Percentiles rank a stretch among this genome's conserved stretches.
Conservation (phyloP, 257 asterid genomes). For the Salvia rosmarinus region DNA sequence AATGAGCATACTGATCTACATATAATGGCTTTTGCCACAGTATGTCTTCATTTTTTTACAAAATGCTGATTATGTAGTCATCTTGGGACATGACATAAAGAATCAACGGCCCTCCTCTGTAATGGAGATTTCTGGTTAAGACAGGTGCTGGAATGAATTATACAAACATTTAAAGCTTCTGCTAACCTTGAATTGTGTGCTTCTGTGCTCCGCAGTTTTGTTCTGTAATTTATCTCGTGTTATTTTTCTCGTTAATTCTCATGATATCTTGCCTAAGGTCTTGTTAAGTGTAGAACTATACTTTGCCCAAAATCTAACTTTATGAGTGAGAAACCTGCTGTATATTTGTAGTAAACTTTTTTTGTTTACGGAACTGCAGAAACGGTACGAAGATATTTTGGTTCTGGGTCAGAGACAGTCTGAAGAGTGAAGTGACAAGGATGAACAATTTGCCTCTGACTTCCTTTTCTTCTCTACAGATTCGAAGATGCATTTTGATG, state of each 20-base stretch:
- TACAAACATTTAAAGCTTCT: too few relatives aligned
- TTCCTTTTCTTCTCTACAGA: constrained; percentile 27
- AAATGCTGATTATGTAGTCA: not conserved
- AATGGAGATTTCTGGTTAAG: not conserved
- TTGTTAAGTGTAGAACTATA: too few relatives aligned
- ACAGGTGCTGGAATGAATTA: not conserved
- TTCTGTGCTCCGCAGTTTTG: not conserved
- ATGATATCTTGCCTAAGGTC: not conserved
- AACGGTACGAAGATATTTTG: constrained; percentile 80
- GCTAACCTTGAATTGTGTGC: not conserved
- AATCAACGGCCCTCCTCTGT: not conserved
- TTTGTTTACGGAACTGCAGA: constrained; percentile 52
- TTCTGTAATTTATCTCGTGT: not conserved
- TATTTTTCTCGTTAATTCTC: not conserved
- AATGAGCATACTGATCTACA: not conserved
- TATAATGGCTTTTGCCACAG: not conserved
- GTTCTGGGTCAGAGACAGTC: constrained; percentile 81
- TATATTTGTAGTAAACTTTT: not conserved
- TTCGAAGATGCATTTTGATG: constrained; percentile 40
- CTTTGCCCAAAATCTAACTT: not conserved
- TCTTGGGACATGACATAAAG: not conserved
- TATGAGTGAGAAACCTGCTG: not conserved
- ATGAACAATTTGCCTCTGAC: constrained; percentile 16
- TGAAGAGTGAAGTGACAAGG: constrained; percentile 56
- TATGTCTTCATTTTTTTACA: not conserved